A percentile compares a stretch with the other conserved stretches of the same genome.
Evolutionary conservation across 331 rosid species (phyloP).

Genomic region (Quercus lobata): DNA sequence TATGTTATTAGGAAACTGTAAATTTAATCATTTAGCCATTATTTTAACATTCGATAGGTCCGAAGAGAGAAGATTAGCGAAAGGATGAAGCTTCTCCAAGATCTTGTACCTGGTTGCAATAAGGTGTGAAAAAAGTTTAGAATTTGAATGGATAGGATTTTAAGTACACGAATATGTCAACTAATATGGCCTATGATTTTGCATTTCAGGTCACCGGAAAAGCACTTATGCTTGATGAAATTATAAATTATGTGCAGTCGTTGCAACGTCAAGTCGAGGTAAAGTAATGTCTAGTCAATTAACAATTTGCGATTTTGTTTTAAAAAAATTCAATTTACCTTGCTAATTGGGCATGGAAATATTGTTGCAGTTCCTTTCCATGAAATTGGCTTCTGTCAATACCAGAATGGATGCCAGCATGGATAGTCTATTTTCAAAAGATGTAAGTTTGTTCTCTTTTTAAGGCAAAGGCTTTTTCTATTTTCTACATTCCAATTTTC

Average conservation of each 20-base stretch:
- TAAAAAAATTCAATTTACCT: neutral
- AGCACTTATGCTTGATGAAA: slow-evolving; percentile 97
- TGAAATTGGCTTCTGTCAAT: slow-evolving; percentile 94
- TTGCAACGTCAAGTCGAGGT: slow-evolving; percentile 99
- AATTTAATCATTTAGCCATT: no score
- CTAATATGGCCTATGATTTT: slow-evolving; percentile 17
- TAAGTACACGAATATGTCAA: neutral
- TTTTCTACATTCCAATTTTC: slow-evolving; percentile 10
- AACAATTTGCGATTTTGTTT: slow-evolving; percentile 2
- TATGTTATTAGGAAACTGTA: no score
- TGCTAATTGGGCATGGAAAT: slow-evolving; percentile 19
- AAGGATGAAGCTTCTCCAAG: slow-evolving; percentile 95
- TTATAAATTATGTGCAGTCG: slow-evolving; percentile 95
- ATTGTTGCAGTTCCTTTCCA: slow-evolving; percentile 76
- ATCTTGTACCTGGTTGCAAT: slow-evolving; percentile 96
- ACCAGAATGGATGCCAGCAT: slow-evolving; percentile 72
- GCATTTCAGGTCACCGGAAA: slow-evolving; percentile 79
- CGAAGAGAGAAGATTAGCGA: slow-evolving; percentile 98
- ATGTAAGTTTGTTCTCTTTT: slow-evolving; percentile 42
- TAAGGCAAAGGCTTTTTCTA: slow-evolving; percentile 19
- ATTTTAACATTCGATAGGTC: slow-evolving; percentile 38
- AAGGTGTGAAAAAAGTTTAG: slow-evolving; percentile 42
- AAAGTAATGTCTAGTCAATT: neutral
- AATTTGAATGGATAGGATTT: neutral
- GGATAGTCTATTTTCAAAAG: slow-evolving; percentile 72